Evolutionary conservation across 305 asterid genomes (phyloP).

Genomic region (Rubia occidens): DNA sequence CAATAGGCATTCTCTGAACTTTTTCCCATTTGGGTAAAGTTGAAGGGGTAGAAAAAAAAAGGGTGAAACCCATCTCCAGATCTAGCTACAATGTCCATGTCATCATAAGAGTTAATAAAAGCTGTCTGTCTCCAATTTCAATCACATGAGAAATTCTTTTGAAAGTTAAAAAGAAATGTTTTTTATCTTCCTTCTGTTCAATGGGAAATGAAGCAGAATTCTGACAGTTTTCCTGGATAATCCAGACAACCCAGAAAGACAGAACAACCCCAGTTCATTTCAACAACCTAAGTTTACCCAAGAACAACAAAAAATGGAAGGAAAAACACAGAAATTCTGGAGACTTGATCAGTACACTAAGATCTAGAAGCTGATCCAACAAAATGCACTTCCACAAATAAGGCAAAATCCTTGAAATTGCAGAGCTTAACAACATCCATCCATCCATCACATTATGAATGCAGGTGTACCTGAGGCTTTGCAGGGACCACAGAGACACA

Average conservation of each 20-base stretch:
- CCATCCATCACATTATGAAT: constrained; percentile 33
- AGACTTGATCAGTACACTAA: constrained; percentile 19
- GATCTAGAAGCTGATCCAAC: constrained; percentile 19
- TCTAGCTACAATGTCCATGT: constrained; percentile 4
- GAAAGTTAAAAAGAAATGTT: background rate
- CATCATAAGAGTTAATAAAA: background rate
- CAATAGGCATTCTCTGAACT: background rate
- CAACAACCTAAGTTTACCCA: constrained; percentile 20
- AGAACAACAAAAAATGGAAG: background rate
- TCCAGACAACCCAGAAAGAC: constrained; percentile 9
- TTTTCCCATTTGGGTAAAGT: constrained; percentile 1
- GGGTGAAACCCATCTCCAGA: constrained; percentile 7
- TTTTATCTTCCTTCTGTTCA: background rate
- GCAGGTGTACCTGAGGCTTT: constrained; percentile 80
- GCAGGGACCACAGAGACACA: constrained; percentile 74
- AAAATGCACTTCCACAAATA: constrained; percentile 19
- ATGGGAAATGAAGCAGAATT: constrained; percentile 13
- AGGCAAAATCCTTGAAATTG: constrained; percentile 5
- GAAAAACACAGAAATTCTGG: constrained; percentile 18
- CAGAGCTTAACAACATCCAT: constrained; percentile 12
- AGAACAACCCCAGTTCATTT: constrained; percentile 12
- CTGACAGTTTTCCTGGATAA: background rate
- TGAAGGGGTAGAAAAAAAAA: background rate
- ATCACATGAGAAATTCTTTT: background rate
- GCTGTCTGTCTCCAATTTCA: constrained; percentile 7